Evolutionary conservation across 73 alveolate genomes (phyloP).

Genomic region (Symbiodinium pilosum): DNA sequence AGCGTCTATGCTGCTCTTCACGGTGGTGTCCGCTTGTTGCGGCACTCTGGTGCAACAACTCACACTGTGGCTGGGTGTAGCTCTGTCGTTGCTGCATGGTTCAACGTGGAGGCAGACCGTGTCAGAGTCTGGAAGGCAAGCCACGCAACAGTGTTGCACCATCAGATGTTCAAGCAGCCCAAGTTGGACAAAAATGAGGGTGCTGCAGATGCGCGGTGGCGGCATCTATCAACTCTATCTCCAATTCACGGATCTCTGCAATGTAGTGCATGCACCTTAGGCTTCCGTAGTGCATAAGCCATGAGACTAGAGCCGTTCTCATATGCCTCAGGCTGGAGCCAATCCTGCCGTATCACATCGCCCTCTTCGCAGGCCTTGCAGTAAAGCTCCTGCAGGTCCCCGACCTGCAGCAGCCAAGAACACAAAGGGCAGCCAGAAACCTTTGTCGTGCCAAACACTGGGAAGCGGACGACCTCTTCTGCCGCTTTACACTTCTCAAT

Average conservation of each 20-base stretch:
- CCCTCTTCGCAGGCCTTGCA: slow-evolving; percentile 91
- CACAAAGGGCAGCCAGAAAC: too few species aligned
- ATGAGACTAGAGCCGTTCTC: too few species aligned
- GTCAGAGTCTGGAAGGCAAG: too few species aligned
- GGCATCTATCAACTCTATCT: slow-evolving; percentile 81
- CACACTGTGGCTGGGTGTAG: too few species aligned
- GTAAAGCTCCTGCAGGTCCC: slow-evolving; percentile 59
- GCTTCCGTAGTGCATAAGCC: too few species aligned
- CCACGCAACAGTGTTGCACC: background rate
- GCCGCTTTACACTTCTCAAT: slow-evolving; percentile 85
- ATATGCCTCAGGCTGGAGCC: background rate
- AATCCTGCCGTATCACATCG: slow-evolving; percentile 56
- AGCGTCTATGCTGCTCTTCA: too few species aligned
- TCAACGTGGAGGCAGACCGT: too few species aligned
- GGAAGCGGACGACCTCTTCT: slow-evolving; percentile 46
- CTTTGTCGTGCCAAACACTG: too few species aligned
- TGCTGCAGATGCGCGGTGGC: slow-evolving; percentile 44
- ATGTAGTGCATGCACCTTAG: slow-evolving; percentile 91
- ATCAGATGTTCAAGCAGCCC: too few species aligned
- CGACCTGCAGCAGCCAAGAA: slow-evolving; percentile 45
- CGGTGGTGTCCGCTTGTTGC: too few species aligned
- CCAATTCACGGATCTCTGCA: slow-evolving; percentile 54
- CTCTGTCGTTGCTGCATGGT: too few species aligned
- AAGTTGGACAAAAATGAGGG: background rate
- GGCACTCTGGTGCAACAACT: too few species aligned